Base-by-base conservation (phyloP, 2,329 filamentous ascomycete species). In the Ilyonectria robusta region DNA sequence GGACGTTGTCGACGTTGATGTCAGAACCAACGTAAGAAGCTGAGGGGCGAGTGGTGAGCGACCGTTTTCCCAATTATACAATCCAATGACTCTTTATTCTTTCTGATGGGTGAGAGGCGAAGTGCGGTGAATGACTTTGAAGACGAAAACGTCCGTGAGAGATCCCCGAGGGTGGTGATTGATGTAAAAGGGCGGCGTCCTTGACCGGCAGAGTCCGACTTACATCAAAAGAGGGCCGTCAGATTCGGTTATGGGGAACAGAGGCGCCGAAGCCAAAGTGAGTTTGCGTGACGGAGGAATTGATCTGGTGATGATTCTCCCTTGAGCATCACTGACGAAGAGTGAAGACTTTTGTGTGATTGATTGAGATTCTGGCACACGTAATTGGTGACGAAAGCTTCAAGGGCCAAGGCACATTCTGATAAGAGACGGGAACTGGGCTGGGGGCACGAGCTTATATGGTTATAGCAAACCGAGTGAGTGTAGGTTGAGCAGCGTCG, bases 401-500 rank as follows among this genome's bases (percentile, higher is more conserved):
- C 37, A 51, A 53, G 56, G 37, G 46, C 33, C 35, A 56, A 50
- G 51, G 35, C 50, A 56, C 42, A 29, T 48, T 53, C 23, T 40
- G 54, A 63, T 59, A 62, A 23, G 33, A 54, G 33, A 33, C 21
- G 15, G 48, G 40, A 54, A 17, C 56, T 54, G 35, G 63, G 72
- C 53, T 63, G 74, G 73, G 70, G 66, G 46, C 33, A 69, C 59
- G 66, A 73, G 67, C 72, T 72, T 75, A 76, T 76, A 75, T 72
- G 68, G 63, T 48, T 66, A 62, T 60, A 68, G 62, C 62, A 67
- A 64, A 59, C 66, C 57, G 66, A 73, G 46, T 68, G 66, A 73
- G 46, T 68, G 67, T 70, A 67, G 63, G 70, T 65, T 65, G 62
- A 68, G 54, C 37, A 60, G 56, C 65, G 66, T 65, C 66, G 60